Base-by-base conservation (phyloP, 805 yeast genomes). In the Metschnikowia lochheadii region DNA sequence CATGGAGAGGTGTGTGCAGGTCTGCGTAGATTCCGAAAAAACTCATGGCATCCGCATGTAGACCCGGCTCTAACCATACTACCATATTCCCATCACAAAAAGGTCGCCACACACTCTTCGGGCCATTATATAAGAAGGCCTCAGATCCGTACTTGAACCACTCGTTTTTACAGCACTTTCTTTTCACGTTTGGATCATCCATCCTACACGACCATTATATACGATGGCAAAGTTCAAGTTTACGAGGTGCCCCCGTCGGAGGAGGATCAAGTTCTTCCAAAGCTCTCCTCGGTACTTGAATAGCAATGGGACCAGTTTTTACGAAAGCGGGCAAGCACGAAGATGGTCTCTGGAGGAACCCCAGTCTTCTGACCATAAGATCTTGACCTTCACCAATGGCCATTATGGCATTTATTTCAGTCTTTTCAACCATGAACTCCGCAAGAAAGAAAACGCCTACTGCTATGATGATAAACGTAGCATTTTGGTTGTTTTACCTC, bases 371-470 rank as follows among this genome's bases (percentile, higher is more conserved):
- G 58, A 44, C 23, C 53, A 51, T n/a, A 52, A 57, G 20, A 56
- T 55, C 44, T 60, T 71, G 46, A 56, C 64, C 14, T 68, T 72
- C 15, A 66, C 62, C 46, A 52, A 56, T 20, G 78, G 78, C n/a
- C 78, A 73, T 50, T 73, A 72, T 54, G 78, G 77, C 1, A 57
- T 73, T 18, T 73, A 73, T 54, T 73, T 65, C 50, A 63, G 75
- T 6, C 65, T 73, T 44, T 70, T 66, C 57, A 68, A 67, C 53
- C 68, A 65, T 39, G 77, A 73, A 43, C 53, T 58, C 6, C 48
- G 65, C 58, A 36, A 65, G 54, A 44, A 55, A 46, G 55, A 58
- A 43, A 53, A 49, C 23, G 46, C 48, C 35, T 48, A 39, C 13
- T 39, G 42, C 20, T 40, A 7, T 14, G 48, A 26, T 15, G 49